Conservation (phyloP, 257 asterid species). For the Apocynum venetum region DNA sequence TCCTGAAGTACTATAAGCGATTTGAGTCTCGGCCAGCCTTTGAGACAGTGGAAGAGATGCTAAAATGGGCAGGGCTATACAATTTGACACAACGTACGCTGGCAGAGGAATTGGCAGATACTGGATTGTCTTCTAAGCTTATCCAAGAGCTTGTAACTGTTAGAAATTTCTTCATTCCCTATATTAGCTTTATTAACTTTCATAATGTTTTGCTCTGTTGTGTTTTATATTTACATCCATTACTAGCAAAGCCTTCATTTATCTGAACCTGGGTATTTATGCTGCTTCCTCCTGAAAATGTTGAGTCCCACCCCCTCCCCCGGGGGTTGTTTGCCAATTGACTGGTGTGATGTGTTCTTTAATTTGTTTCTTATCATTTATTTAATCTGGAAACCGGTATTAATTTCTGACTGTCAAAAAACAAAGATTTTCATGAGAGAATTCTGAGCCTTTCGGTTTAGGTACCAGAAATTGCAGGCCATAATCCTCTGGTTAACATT, state of each 20-base stretch:
- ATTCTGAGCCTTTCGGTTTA: too few species aligned
- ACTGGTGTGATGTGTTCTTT: not conserved
- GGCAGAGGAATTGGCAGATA: slow-evolving; percentile 53
- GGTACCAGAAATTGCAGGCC: not conserved
- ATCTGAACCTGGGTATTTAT: not conserved
- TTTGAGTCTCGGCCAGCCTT: slow-evolving; percentile 75
- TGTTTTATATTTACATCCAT: not conserved
- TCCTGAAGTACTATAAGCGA: slow-evolving; percentile 64
- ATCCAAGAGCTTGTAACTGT: slow-evolving; percentile 86
- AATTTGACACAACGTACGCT: slow-evolving; percentile 56
- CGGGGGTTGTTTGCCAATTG: not conserved
- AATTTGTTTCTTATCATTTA: not conserved
- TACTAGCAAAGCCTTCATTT: not conserved
- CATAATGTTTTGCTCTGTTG: slow-evolving; percentile 5
- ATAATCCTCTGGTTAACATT: not conserved
- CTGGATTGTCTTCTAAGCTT: slow-evolving; percentile 55
- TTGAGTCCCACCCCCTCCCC: too few species aligned
- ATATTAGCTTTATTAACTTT: not conserved
- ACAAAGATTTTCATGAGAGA: not conserved
- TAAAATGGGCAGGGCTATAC: slow-evolving; percentile 85
- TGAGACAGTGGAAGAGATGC: slow-evolving; percentile 79
- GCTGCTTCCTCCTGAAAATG: not conserved
- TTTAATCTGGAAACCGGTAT: not conserved
- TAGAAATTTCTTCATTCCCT: slow-evolving; percentile 27
- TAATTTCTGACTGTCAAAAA: not conserved